Conservation (phyloP, 495 filamentous ascomycete species). For the Tuber calosporum region DNA sequence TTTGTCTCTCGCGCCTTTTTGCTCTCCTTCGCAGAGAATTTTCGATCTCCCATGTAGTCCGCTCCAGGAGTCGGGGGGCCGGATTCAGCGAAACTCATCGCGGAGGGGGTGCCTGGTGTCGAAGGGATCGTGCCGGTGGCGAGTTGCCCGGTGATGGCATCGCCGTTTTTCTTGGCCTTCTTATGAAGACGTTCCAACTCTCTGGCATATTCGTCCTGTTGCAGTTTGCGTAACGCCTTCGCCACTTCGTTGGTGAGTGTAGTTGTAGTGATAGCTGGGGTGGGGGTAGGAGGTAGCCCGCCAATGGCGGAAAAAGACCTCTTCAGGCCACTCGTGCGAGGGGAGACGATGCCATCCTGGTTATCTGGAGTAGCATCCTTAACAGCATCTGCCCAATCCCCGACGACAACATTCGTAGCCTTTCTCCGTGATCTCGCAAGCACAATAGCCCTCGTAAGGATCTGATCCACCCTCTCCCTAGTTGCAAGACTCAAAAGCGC, state of each 20-base stretch:
- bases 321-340: conserved; percentile 23
- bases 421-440: conserved; percentile 35
- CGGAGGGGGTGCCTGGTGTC: conserved; percentile 22
- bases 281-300: conserved; percentile 26
- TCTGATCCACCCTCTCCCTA: conserved; percentile 34
- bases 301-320: conserved; percentile 32
- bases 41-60: conserved; percentile 16
- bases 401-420: conserved; percentile 37
- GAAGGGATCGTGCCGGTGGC: conserved; percentile 15
- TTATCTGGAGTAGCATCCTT: conserved; percentile 31
- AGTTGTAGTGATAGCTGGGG: conserved; percentile 15
- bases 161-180: conserved; percentile 31
- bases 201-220: conserved; percentile 36
- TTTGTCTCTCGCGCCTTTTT: conserved; percentile 52
- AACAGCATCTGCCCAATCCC: conserved; percentile 40
- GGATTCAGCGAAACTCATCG: conserved; percentile 21
- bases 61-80: conserved; percentile 26
- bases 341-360: conserved; percentile 28
- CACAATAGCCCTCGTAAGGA: conserved; percentile 35
- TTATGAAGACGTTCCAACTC: conserved; percentile 37
- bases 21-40: conserved; percentile 48
- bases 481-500: conserved; percentile 33
- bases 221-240: conserved; percentile 32
- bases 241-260: conserved; percentile 37
- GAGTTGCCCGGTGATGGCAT: conserved; percentile 3